A percentile compares a stretch with the other conserved stretches of the same genome.
phyloP scores from a whole-genome alignment of 2,329 filamentous ascomycete species.

The Bertia moriformis region DNA sequence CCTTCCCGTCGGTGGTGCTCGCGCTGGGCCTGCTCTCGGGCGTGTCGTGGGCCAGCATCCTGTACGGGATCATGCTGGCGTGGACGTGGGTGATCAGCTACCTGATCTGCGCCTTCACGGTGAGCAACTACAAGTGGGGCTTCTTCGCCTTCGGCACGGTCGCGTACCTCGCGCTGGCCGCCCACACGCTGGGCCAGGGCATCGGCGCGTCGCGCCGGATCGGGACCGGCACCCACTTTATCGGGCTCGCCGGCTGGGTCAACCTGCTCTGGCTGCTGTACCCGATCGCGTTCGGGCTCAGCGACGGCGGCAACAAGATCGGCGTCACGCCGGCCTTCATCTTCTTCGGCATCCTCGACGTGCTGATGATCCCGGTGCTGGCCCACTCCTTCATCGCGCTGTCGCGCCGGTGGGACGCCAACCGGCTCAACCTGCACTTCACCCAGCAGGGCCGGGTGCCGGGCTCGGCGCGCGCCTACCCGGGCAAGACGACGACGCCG shows the following conservation, averaged over 20 bases:
- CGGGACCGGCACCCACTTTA: constrained; percentile 27
- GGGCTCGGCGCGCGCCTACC: constrained; percentile 22
- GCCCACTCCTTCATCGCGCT: constrained; percentile 25
- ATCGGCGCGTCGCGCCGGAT: constrained; percentile 21
- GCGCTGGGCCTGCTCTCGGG: constrained; percentile 33
- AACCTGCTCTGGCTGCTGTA: constrained; percentile 39
- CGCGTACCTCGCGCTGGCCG: constrained; percentile 28
- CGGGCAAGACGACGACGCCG: constrained; percentile 23
- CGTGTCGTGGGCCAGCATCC: constrained; percentile 38
- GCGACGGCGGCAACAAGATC: constrained; percentile 35
- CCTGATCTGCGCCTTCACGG: constrained; percentile 19
- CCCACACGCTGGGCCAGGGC: constrained; percentile 24
- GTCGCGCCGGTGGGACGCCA: constrained; percentile 34
- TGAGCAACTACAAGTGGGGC: constrained; percentile 38
- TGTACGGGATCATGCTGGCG: constrained; percentile 30
- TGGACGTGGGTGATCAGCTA: constrained; percentile 25
- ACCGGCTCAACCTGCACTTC: constrained; percentile 32
- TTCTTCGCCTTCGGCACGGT: constrained; percentile 36
- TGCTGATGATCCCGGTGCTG: constrained; percentile 28
- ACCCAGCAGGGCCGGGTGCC: constrained; percentile 37
- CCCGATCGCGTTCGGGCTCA: constrained; percentile 35
- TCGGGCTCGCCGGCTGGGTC: constrained; percentile 26
- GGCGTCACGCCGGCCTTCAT: constrained; percentile 27
- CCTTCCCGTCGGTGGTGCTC: constrained; percentile 28
- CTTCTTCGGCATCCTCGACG: constrained; percentile 38